Evolutionary conservation across 306 rosid species (phyloP).

Genomic region (Inga oerstediana): DNA sequence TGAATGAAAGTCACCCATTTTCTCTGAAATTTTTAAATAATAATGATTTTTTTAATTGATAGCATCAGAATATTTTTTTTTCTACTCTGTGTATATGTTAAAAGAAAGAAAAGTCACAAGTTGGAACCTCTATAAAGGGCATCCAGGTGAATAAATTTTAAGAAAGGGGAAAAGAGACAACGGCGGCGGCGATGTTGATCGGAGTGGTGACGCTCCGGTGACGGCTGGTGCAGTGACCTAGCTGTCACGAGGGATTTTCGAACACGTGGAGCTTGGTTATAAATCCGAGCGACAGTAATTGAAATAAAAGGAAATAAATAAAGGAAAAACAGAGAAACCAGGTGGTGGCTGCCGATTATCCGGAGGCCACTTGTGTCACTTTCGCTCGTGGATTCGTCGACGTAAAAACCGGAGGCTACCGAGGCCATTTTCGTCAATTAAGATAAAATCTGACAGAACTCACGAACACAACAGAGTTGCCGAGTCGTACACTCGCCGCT

Average conservation of each 20-base stretch:
- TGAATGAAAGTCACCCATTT: slow-evolving; percentile 50
- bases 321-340: slow-evolving; percentile 15
- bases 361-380: slow-evolving; percentile 1
- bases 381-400: slow-evolving; percentile 11
- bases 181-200: slow-evolving; percentile 27
- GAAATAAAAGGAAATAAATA: neutral
- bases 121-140: slow-evolving; percentile 18
- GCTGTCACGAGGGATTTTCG: neutral
- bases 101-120: neutral
- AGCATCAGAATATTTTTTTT: neutral
- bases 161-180: neutral
- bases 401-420: neutral
- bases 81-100: neutral
- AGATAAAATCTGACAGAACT: slow-evolving; percentile 18
- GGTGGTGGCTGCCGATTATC: neutral
- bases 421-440: slow-evolving; percentile 43
- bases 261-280: slow-evolving; percentile 26
- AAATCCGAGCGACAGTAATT: neutral
- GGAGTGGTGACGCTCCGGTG: slow-evolving; percentile 2
- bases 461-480: neutral
- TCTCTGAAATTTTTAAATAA: neutral
- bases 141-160: neutral
- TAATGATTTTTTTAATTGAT: neutral
- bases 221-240: slow-evolving; percentile 16
- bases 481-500: slow-evolving; percentile 28